Base-by-base conservation (phyloP, 805 yeast species). In the Saccharomycopsis capsularis region DNA sequence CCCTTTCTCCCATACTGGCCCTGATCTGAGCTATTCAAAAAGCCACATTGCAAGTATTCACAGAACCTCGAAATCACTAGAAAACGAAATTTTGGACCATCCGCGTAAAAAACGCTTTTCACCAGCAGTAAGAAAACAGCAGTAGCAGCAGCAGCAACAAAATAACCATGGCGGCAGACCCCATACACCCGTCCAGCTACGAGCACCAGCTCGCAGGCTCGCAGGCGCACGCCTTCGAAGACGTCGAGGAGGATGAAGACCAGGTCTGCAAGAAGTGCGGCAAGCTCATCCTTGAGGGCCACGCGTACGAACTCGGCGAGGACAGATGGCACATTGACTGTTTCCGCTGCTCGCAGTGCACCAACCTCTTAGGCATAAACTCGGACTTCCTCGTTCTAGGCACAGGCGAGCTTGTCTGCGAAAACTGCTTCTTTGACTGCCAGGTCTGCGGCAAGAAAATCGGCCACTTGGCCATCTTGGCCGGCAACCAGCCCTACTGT, bases 261-360 rank as follows among this genome's bases (percentile, higher is more conserved):
- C 47, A 51, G 37, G 25, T 34, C 18, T 71, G 75, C 61, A 65
- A 68, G 46, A 58, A 71, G 46, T 76, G 81, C 55, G 59, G 68
- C 36, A 61, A 73, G 51, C 68, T 82, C 24, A 85, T 91, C 43
- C 76, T 76, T 18, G 95, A 87, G 59, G 96, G 96, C 29, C 95
- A 90, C 56, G 98, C 98, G 2, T 93, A 88, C 62, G 98, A 91
- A 63, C 70, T 91, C 44, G 96, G 96, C 22, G 95, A 85, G 24
- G 91, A 88, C 61, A 78, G 96, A 55, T 93, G 99, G 99, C 99
- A 93, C 64, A 84, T 88, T 49, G 76, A 84, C 54, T 93, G 99
- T 63, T 93, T 93, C 67, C 74, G 80, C 42, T 93, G 99, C 66
- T 84, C 95, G 47, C 83, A 83, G 57, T 93, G 99, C 65, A 71